Percentiles rank a stretch among this genome's conserved stretches.
These are phyloP conservation scores for Podospora conica DNA, from an alignment of 495 filamentous ascomycete genomes.

Conservation along the genomic window DNA sequence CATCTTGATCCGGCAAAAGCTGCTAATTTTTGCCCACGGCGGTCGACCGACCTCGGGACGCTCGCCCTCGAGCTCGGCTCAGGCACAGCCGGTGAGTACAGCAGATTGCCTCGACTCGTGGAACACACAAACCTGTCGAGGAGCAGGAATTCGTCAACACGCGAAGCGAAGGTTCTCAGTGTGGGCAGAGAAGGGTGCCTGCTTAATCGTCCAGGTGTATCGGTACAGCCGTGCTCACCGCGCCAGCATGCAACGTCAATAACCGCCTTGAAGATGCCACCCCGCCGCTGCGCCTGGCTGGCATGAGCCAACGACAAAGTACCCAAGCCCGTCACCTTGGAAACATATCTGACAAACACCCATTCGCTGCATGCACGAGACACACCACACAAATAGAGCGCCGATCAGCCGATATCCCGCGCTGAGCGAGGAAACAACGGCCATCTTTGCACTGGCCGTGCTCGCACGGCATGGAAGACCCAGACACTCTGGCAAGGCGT, in stretches of 20 bases:
- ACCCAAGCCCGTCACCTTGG: not conserved
- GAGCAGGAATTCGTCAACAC: not conserved
- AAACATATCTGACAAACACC: not conserved
- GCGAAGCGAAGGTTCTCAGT: not conserved
- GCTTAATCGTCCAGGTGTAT: not conserved
- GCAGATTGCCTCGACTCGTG: not conserved
- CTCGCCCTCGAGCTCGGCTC: not conserved
- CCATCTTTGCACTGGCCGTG: not conserved
- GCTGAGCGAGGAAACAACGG: not conserved
- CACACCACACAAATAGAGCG: not conserved
- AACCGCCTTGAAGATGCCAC: not conserved
- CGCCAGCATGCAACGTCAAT: not conserved
- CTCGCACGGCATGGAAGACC: not conserved
- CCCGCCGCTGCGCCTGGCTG: not conserved
- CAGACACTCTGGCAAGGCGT: not conserved
- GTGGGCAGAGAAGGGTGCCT: not conserved
- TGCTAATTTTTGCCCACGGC: not conserved
- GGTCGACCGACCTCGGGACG: not conserved
- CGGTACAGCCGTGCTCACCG: not conserved
- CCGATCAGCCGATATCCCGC: not conserved
- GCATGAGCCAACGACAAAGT: not conserved
- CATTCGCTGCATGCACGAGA: not conserved
- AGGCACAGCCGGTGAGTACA: not conserved
- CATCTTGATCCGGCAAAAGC: not conserved
- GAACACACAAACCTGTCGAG: not conserved